Evolutionary conservation across 2,329 filamentous ascomycete genomes (phyloP), one percentile per base, ranked within the genome.

Genomic region (Scedosporium apiospermum): DNA sequence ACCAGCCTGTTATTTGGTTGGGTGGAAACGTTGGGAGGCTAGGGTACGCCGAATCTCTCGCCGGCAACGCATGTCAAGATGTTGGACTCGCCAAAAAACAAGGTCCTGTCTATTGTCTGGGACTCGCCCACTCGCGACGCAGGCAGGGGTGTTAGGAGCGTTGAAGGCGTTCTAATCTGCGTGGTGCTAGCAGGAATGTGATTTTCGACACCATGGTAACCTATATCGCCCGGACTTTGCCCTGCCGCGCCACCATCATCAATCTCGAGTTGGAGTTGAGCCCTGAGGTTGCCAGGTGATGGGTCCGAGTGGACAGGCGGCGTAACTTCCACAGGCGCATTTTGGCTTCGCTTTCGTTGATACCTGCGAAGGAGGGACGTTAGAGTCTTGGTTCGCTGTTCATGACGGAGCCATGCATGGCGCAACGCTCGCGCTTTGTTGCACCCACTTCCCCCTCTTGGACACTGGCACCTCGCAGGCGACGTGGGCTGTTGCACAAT

Each of bases 11-110:
- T 57, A 2, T 21, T 57, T 27, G 51, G 51, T 4, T 57, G 51
- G n/a, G 51, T 9, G n/a, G 51, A 26, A 10, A 26, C 30, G 51
- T 5, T 55, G 9, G 18, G 3, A 82, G 77, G 63, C 79, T 81
- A 14, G 78, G 76, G 53, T 82, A 71, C 1, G 79, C 51, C 16
- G 16, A 57, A 57, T 4, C 51, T 27, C 12, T 21, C 12, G 5
- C 51, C 51, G 18, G 51, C 51, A 27, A 57, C 51, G 6, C 51
- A 57, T 1, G 51, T 57, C n/a, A 57, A 27, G 51, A 57, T 78
- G 60, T 74, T 79, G 1, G 78, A 80, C 62, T 80, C 77, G 42
- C 77, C 77, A 4, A 80, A 73, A 59, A 79, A 80, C 59, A 64
- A 63, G 57, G 57, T 58, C 16, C 27, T 38, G n/a, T 58, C 27